Evolutionary conservation across 805 yeast species (phyloP).

Genomic region (Lachancea waltii): DNA sequence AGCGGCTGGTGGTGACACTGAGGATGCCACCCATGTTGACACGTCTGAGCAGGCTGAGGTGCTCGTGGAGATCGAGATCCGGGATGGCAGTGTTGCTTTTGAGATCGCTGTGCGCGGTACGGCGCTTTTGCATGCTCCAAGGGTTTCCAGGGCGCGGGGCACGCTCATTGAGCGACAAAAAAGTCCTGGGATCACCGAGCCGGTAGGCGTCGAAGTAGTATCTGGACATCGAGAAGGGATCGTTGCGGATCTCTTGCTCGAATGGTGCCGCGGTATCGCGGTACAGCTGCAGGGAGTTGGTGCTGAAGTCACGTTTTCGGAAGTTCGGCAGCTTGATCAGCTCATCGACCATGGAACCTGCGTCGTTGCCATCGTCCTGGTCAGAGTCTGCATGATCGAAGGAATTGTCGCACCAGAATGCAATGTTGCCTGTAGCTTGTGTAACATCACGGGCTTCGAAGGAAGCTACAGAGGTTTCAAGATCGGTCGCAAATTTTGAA

Average conservation of each 20-base stretch:
- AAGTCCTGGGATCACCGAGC: conserved; percentile 1
- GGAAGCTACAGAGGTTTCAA: no score
- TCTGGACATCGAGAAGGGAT: conserved; percentile 6
- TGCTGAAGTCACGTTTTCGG: neutral
- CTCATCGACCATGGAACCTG: conserved; percentile 3
- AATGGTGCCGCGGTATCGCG: neutral
- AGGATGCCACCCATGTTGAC: conserved; percentile 25
- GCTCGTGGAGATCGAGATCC: conserved; percentile 20
- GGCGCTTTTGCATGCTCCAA: neutral
- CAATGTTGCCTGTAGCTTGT: neutral
- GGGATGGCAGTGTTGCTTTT: conserved; percentile 10
- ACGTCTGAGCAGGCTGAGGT: conserved; percentile 21
- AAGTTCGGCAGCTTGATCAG: conserved; percentile 5
- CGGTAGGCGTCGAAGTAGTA: conserved; percentile 7
- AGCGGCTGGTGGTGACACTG: conserved; percentile 30
- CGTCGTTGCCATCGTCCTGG: conserved; percentile 2
- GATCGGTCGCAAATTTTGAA: no score
- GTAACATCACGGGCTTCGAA: neutral
- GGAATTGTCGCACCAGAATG: neutral
- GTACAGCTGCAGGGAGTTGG: neutral
- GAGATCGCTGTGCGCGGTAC: conserved; percentile 4
- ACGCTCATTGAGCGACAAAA: conserved; percentile 4
- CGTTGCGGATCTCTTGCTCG: conserved; percentile 6
- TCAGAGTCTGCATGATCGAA: conserved; percentile 1
- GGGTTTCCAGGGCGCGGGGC: conserved; percentile 1